A percentile compares a stretch with the other conserved stretches of the same genome.
Conservation (phyloP, 2,329 filamentous ascomycete genomes). For the Aspergillus quadrilineatus region DNA sequence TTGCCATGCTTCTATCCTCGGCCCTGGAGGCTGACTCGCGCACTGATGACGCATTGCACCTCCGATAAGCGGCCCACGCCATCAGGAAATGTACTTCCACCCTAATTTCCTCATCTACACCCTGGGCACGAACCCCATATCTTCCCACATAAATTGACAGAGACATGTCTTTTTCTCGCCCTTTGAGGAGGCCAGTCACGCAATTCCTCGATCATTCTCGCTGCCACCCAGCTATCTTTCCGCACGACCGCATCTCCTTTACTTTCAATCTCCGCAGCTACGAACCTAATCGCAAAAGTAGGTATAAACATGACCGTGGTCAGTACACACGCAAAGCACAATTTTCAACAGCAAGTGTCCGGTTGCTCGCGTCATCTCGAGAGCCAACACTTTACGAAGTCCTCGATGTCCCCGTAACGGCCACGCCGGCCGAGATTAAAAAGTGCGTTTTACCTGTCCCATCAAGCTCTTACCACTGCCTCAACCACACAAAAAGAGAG, state of each 20-base stretch:
- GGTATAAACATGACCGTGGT: not conserved
- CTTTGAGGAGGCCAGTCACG: slow-evolving; percentile 18
- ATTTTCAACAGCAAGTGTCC: slow-evolving; percentile 49
- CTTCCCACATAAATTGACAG: not conserved
- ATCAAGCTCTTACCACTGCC: not conserved
- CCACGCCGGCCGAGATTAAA: slow-evolving; percentile 77
- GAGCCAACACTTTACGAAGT: slow-evolving; percentile 75
- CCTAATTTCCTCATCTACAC: not conserved
- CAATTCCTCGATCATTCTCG: slow-evolving; percentile 5
- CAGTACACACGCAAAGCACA: slow-evolving; percentile 3
- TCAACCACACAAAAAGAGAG: not conserved
- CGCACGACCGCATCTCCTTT: not conserved
- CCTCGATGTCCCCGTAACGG: slow-evolving; percentile 68
- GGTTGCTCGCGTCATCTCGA: slow-evolving; percentile 23
- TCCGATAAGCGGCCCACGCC: slow-evolving; percentile 21
- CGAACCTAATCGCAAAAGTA: not conserved
- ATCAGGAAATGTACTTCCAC: slow-evolving; percentile 4
- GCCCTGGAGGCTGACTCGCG: not conserved
- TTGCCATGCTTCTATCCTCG: not conserved
- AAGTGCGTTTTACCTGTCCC: slow-evolving; percentile 54
- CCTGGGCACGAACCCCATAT: not conserved
- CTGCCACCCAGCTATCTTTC: not conserved
- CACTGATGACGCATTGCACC: slow-evolving; percentile 23
- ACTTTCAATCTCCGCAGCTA: not conserved
- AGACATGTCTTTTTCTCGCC: slow-evolving; percentile 28